phyloP scores from a whole-genome alignment of 23 red algal species.

The Gracilaria gracilis region DNA sequence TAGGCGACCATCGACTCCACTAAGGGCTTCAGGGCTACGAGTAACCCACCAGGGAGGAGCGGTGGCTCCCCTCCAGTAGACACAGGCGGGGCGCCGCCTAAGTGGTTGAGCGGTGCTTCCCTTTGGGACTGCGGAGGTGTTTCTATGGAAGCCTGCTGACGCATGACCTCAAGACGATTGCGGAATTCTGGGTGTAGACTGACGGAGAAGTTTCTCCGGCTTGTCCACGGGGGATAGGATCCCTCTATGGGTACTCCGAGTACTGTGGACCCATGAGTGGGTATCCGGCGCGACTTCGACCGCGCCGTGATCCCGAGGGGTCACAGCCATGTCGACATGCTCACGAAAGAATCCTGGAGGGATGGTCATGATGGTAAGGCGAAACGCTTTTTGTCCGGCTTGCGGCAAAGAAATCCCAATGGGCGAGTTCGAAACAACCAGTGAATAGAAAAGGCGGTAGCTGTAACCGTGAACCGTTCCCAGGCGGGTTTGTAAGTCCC shows the following conservation, averaged over 20 bases:
- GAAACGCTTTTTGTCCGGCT: neutral
- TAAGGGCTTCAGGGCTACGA: neutral
- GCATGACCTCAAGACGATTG: neutral
- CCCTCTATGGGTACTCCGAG: neutral
- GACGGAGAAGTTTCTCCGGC: neutral
- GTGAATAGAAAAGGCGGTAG: neutral
- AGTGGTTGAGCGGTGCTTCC: neutral
- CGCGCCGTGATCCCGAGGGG: neutral
- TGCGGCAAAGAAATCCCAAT: neutral
- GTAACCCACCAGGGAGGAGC: neutral
- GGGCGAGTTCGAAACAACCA: conserved; percentile 3
- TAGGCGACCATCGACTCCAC: neutral
- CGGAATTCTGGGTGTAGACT: neutral
- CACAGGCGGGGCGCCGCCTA: neutral
- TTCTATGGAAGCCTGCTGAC: neutral
- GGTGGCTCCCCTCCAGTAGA: neutral
- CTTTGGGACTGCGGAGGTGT: neutral
- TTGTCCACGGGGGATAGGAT: neutral
- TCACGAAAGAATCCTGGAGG: neutral
- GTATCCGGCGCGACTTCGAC: neutral
- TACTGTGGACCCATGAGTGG: neutral
- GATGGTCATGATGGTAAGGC: neutral
- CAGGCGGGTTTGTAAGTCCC: neutral
- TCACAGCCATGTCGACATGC: neutral
- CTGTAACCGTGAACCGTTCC: neutral